Conservation (phyloP, 2,329 filamentous ascomycete genomes). For the Pseudocercospora pini-densiflorae region DNA sequence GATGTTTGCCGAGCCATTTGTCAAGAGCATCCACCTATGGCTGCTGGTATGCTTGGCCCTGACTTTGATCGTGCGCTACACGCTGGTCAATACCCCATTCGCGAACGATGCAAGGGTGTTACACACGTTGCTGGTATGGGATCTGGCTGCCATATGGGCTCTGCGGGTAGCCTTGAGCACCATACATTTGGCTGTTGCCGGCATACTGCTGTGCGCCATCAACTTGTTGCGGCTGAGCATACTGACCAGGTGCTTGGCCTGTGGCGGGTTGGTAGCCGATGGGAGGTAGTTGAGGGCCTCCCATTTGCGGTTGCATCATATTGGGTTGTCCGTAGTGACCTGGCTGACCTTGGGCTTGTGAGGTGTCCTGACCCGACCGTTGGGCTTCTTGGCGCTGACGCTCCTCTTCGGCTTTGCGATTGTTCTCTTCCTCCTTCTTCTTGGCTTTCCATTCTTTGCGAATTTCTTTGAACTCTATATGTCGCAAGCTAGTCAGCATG, state of each 20-base stretch:
- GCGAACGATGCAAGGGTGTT: constrained; percentile 22
- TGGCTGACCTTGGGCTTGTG: constrained; percentile 53
- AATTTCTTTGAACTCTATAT: constrained; percentile 95
- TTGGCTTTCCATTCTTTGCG: constrained; percentile 99
- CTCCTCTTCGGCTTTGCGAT: constrained; percentile 89
- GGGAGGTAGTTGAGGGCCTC: constrained; percentile 55
- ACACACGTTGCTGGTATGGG: constrained; percentile 50
- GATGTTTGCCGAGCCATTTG: constrained; percentile 10
- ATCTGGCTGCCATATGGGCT: constrained; percentile 55
- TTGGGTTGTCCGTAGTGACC: constrained; percentile 50
- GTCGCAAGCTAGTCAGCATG: constrained; percentile 42
- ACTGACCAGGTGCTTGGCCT: constrained; percentile 50
- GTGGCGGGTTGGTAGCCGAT: constrained; percentile 57
- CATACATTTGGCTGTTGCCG: constrained; percentile 48
- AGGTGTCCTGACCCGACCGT: constrained; percentile 58
- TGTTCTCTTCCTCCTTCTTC: constrained; percentile 97
- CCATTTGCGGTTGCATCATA: constrained; percentile 52
- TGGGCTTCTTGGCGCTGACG: constrained; percentile 70
- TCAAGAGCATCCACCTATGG: constrained; percentile 20
- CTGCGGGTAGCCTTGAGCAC: constrained; percentile 55
- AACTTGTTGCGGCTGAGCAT: constrained; percentile 50
- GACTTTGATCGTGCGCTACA: constrained; percentile 30
- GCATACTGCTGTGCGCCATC: constrained; percentile 57
- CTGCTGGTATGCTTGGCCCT: constrained; percentile 26
- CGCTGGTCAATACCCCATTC: constrained; percentile 26